Conservation (phyloP, 257 asterid genomes). For the Jasminum sambac region DNA sequence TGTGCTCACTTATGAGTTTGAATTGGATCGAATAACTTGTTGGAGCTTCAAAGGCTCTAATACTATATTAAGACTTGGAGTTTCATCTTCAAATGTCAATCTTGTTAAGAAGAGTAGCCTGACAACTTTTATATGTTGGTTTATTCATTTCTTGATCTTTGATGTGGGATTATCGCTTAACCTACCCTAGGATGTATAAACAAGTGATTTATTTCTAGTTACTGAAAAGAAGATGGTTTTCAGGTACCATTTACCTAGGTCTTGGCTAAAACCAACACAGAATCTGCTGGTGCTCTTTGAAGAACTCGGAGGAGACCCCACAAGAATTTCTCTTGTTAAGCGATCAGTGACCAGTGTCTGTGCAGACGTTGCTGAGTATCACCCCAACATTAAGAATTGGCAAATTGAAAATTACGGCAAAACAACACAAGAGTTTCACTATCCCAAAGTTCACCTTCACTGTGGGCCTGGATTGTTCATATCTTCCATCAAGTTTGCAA, state of each 20-base stretch:
- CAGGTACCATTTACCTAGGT: slow-evolving; percentile 92
- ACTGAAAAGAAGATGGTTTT: slow-evolving; percentile 24
- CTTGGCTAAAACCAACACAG: slow-evolving; percentile 80
- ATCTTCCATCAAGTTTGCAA: slow-evolving; percentile 85
- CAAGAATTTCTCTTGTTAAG: slow-evolving; percentile 65
- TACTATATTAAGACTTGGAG: too few species aligned
- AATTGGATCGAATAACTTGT: too few species aligned
- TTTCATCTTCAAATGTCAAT: too few species aligned
- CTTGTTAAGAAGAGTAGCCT: too few species aligned
- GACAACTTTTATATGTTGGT: too few species aligned
- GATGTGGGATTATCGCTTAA: slow-evolving; percentile 15
- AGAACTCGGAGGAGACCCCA: slow-evolving; percentile 93
- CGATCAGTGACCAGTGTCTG: slow-evolving; percentile 74
- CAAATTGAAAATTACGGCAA: slow-evolving; percentile 73
- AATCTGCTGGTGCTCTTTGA: slow-evolving; percentile 82
- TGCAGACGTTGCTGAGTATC: slow-evolving; percentile 81
- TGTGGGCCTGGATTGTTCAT: slow-evolving; percentile 70
- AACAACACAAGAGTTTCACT: slow-evolving; percentile 53
- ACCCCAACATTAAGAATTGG: slow-evolving; percentile 81
- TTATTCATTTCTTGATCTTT: too few species aligned
- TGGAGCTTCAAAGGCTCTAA: too few species aligned
- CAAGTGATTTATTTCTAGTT: not conserved
- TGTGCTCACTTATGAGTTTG: too few species aligned
- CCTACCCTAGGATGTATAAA: not conserved
- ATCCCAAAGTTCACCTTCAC: slow-evolving; percentile 69